Evolutionary conservation across 352 stramenopile species (phyloP).

Genomic region (Phytophthora litchii): DNA sequence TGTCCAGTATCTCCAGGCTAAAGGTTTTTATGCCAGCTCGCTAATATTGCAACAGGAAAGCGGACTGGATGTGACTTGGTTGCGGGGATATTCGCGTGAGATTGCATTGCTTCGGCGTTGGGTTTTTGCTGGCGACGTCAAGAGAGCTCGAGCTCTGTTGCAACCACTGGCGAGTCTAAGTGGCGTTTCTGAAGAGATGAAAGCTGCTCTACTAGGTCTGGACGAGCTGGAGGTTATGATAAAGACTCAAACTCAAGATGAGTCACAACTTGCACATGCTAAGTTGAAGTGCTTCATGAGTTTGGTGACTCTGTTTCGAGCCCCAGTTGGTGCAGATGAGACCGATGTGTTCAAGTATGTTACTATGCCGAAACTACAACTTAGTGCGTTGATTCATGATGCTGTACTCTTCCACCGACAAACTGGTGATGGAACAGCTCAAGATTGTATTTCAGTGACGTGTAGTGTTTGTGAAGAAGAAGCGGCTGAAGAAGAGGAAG

Average conservation of each 20-base stretch:
- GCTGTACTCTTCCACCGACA: constrained; percentile 33
- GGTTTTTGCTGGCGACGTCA: constrained; percentile 57
- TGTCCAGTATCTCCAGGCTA: constrained; percentile 47
- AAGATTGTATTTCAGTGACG: constrained; percentile 37
- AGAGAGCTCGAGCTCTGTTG: constrained; percentile 42
- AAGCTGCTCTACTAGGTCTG: constrained; percentile 21
- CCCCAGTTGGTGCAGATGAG: constrained; percentile 37
- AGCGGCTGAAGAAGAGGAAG: neutral
- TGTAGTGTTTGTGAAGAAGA: constrained; percentile 8
- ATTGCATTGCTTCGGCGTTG: constrained; percentile 57
- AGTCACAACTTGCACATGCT: constrained; percentile 37
- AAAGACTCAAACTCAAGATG: neutral
- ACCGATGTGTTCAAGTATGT: constrained; percentile 56
- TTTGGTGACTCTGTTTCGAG: constrained; percentile 54
- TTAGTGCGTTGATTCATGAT: constrained; percentile 49
- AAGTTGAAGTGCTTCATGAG: constrained; percentile 55
- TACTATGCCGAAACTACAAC: constrained; percentile 40
- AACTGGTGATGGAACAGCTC: constrained; percentile 1
- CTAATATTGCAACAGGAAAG: constrained; percentile 61
- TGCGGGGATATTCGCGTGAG: constrained; percentile 54
- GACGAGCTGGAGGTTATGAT: constrained; percentile 52
- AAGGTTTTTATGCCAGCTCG: constrained; percentile 43
- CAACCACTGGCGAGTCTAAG: constrained; percentile 36
- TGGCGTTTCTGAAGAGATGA: constrained; percentile 21
- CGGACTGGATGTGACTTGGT: constrained; percentile 59